Evolutionary conservation across 2,329 filamentous ascomycete species (phyloP).

Genomic region (Xylariales sp.): DNA sequence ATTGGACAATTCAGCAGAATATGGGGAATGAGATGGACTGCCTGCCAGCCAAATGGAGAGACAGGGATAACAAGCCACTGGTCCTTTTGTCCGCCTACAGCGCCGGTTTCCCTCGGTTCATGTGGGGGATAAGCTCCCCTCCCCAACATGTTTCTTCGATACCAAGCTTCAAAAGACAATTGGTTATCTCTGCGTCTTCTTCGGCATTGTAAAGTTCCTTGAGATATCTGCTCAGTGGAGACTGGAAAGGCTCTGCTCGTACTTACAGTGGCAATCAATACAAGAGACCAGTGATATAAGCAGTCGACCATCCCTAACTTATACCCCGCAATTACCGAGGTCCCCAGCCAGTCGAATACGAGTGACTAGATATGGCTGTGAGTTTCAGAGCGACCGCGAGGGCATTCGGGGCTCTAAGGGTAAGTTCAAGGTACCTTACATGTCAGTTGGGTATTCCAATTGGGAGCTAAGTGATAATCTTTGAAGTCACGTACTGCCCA

Average conservation of each 20-base stretch:
- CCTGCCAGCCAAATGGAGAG: background rate
- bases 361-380: conserved; percentile 51
- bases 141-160: background rate
- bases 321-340: too few relatives aligned
- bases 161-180: conserved; percentile 5
- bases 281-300: too few relatives aligned
- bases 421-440: conserved; percentile 31
- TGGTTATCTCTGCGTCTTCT: background rate
- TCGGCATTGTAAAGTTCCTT: background rate
- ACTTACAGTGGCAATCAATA: too few relatives aligned
- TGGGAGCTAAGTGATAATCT: too few relatives aligned
- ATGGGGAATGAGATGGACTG: conserved; percentile 6
- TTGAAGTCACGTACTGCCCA: too few relatives aligned
- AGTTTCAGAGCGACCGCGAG: conserved; percentile 57
- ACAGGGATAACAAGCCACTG: background rate
- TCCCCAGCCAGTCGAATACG: background rate
- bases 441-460: background rate
- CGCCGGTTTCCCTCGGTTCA: conserved; percentile 28
- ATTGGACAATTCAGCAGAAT: conserved; percentile 6
- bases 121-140: conserved; percentile 19
- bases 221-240: background rate
- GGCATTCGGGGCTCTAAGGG: conserved; percentile 61
- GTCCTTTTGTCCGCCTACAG: background rate
- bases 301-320: too few relatives aligned
- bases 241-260: background rate